Base-by-base conservation (phyloP, 805 yeast species). In the Clavispora phyllophila region DNA sequence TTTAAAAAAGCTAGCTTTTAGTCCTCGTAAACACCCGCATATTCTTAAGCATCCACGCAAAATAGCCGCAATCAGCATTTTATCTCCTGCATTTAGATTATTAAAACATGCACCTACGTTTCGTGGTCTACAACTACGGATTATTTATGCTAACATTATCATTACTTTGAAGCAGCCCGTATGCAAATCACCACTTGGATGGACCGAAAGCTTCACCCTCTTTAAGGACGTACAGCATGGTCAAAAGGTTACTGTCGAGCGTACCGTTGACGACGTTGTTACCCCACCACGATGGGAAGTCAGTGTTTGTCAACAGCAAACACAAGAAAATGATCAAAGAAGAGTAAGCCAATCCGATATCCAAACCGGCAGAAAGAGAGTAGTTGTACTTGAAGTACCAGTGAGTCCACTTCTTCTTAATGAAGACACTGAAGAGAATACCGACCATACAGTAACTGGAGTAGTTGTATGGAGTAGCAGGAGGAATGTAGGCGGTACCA, bases 381-480 rank as follows among this genome's bases (percentile, higher is more conserved):
- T 69, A 68, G 60, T 68, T 69, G 56, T 69, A 70, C 58, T 70
- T 70, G 48, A 66, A 50, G 65, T 68, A 66, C 71, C 72, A 69
- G 51, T 68, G 71, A 61, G 66, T 65, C 58, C 59, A 70, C 47
- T 55, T 63, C 46, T 55, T 63, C 60, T 68, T 69, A 43, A 70
- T 51, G 48, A 56, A 67, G 58, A 62, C 67, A 27, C 69, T 66
- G 47, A 69, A 68, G 42, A 54, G 50, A 49, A 61, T 47, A 6
- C 65, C 66, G 32, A 61, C 62, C 27, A 68, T 57, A 33, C 80
- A 74, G 65, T 75, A 82, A 7, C 78, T 61, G 25, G 76, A 72
- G 60, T 80, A 81, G 58, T 80, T 81, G 59, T 81, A 82, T 23
- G 85, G 80, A 4, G 88, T 81, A 29, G 86, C 83, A 33, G 91